These are phyloP conservation scores for Colletotrichum lindemuthianum DNA, from an alignment of 2,329 filamentous ascomycete genomes.

Conservation along the genomic window DNA sequence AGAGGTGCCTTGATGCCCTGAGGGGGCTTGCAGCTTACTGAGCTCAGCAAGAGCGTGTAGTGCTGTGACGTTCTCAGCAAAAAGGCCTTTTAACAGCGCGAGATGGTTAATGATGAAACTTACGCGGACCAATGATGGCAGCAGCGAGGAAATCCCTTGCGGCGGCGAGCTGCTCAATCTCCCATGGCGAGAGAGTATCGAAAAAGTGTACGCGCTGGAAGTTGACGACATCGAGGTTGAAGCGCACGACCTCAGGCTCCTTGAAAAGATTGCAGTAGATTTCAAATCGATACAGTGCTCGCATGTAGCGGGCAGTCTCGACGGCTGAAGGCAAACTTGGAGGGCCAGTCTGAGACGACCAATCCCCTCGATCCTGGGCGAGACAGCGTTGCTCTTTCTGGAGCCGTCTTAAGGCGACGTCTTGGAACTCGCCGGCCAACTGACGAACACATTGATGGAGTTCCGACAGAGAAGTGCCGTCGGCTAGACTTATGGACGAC, in stretches of 20 bases:
- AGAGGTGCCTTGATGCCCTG: conserved; percentile 24
- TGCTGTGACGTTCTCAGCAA: conserved; percentile 1
- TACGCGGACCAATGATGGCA: conserved; percentile 26
- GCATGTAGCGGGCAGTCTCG: conserved; percentile 23
- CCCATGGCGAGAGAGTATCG: conserved; percentile 27
- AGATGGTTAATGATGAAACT: neutral
- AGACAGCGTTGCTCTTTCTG: conserved; percentile 20
- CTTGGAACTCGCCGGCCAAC: conserved; percentile 14
- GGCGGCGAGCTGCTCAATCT: conserved; percentile 27
- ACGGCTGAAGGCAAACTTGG: conserved; percentile 1
- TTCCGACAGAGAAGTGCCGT: conserved; percentile 10
- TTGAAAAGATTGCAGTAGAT: conserved; percentile 30
- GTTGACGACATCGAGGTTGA: conserved; percentile 29
- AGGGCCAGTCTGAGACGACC: conserved; percentile 9
- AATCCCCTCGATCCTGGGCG: conserved; percentile 23
- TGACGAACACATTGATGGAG: conserved; percentile 12
- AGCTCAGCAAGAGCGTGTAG: conserved; percentile 25
- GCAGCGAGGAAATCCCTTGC: conserved; percentile 21
- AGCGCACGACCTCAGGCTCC: conserved; percentile 29
- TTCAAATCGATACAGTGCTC: conserved; percentile 30
- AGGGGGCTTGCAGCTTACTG: conserved; percentile 19
- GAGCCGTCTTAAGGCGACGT: conserved; percentile 9
- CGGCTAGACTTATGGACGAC: conserved; percentile 10
- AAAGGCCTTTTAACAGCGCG: neutral
- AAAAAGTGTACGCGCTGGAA: conserved; percentile 30